Evolutionary conservation across 2,329 filamentous ascomycete genomes (phyloP).

Genomic region (Cladosporium austrohemisphaericum): DNA sequence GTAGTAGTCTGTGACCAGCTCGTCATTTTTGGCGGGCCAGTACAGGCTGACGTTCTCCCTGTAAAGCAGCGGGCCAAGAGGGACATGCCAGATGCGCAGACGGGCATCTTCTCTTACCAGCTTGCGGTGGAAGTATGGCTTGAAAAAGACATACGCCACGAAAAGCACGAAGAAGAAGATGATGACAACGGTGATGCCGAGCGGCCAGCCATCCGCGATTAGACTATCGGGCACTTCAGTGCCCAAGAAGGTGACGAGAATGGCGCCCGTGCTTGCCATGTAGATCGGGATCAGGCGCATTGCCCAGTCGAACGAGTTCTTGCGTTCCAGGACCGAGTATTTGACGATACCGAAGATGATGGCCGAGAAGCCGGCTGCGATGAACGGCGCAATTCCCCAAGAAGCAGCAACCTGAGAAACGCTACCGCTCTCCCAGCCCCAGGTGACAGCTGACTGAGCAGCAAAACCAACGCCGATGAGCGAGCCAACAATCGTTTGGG

Average conservation of each 20-base stretch:
- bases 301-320: constrained; percentile 46
- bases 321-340: constrained; percentile 45
- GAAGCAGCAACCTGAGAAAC: constrained; percentile 38
- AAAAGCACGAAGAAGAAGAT: constrained; percentile 49
- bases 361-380: constrained; percentile 45
- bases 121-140: constrained; percentile 57
- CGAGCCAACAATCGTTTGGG: constrained; percentile 47
- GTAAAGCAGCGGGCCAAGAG: constrained; percentile 41
- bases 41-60: constrained; percentile 39
- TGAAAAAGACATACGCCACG: constrained; percentile 51
- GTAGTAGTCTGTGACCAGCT: constrained; percentile 23
- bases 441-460: constrained; percentile 29
- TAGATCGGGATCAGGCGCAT: constrained; percentile 47
- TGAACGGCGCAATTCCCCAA: constrained; percentile 42
- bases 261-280: constrained; percentile 43
- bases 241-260: constrained; percentile 56
- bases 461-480: constrained; percentile 48
- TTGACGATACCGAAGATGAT: constrained; percentile 47
- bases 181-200: constrained; percentile 52
- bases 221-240: constrained; percentile 34
- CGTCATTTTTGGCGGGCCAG: constrained; percentile 20
- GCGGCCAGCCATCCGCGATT: constrained; percentile 34
- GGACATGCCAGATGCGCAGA: constrained; percentile 55
- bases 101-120: constrained; percentile 58
- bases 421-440: constrained; percentile 38